Base-by-base conservation (phyloP, 2,329 filamentous ascomycete genomes). In the Neobulgaria alba region DNA sequence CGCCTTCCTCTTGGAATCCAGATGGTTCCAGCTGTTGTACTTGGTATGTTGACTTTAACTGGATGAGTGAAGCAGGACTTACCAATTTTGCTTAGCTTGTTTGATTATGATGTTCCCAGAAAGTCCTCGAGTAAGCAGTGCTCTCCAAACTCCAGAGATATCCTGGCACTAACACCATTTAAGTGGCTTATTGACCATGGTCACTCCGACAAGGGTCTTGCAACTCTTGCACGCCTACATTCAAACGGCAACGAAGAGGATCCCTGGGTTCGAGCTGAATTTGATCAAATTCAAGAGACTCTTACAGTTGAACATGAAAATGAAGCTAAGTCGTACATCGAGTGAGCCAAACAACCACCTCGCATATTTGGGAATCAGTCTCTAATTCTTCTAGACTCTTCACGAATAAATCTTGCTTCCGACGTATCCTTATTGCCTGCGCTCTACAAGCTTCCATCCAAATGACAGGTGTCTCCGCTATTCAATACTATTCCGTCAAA, bases 101-200 rank as follows among this genome's bases (percentile, higher is more conserved):
- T 62, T 80, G 41, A 82, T 82, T 43, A 64, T 79, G 51, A 48
- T 80, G 12, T 81, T 82, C 60, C 77, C 77, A 0, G 77, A 82
- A 58, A 68, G 62, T 30, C 63, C 63, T 38, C 71, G 71, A 50
- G 49, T 54, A 49, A 29, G 42, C 36, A 16, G 18, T 26, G 8
- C 4, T 30, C 10, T 18, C 5, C 5, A 15, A 29, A 5, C 8
- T 7, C n/a, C n/a, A n/a, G 4, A 14, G 4, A 10, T 14, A 7
- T 16, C 10, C n/a, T 20, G 15, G 5, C 18, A 8, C 35, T 49
- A 36, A 48, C 12, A 7, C 4, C 9, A 12, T 1, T 15, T 3
- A 15, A 49, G 45, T 82, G 77, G 77, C 67, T 82, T 23, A 80
- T 82, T 48, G 76, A 79, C 47, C 68, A 81, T 47, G 71, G 70